Conservation (phyloP, 768 basidiomycete genomes). For the Cubamyces lactineus region DNA sequence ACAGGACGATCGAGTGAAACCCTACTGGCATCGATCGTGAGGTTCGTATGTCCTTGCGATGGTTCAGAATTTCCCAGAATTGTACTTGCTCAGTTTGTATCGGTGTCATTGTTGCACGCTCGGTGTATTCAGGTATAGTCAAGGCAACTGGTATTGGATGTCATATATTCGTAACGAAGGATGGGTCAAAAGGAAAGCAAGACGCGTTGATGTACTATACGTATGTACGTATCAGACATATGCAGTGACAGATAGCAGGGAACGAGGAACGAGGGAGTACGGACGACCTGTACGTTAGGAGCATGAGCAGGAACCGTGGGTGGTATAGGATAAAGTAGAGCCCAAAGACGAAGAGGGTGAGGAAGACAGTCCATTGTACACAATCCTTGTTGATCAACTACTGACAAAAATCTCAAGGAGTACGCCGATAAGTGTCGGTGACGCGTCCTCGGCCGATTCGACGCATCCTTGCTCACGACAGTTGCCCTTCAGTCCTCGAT, state of each 20-base stretch:
- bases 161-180: neutral
- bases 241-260: constrained; percentile 12
- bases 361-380: constrained; percentile 3
- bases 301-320: constrained; percentile 7
- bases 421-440: too few relatives aligned
- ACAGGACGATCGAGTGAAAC: too few relatives aligned
- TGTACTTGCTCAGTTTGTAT: neutral
- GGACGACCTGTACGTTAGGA: constrained; percentile 15
- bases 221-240: constrained; percentile 16
- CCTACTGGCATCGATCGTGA: too few relatives aligned
- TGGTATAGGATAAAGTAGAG: constrained; percentile 18
- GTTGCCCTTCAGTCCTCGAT: constrained; percentile 13
- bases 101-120: neutral
- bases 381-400: constrained; percentile 5
- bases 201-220: constrained; percentile 7
- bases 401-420: neutral
- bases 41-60: too few relatives aligned
- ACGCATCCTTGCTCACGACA: neutral
- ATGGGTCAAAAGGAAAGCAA: constrained; percentile 8
- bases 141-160: neutral
- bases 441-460: too few relatives aligned
- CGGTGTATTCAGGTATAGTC: too few relatives aligned
- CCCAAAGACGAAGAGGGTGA: constrained; percentile 1
- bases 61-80: too few relatives aligned
- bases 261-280: constrained; percentile 9